These are phyloP conservation scores for Musa beccarii DNA, from an alignment of 176 grass and related monocot genomes.

Conservation along the genomic window DNA sequence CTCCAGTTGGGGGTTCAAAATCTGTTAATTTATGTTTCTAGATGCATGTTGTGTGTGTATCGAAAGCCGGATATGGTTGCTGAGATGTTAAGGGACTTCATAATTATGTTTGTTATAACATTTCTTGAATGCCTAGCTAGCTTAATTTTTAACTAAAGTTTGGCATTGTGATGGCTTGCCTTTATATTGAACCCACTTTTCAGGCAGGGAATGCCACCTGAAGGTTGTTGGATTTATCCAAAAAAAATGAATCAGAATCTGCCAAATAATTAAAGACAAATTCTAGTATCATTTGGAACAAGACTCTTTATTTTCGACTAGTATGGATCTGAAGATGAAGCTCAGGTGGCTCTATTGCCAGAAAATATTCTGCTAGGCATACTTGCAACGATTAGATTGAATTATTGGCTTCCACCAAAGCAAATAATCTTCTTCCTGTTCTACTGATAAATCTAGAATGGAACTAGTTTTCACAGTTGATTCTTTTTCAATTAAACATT, in stretches of 20 bases:
- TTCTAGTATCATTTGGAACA: too few species aligned
- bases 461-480: background rate
- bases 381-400: background rate
- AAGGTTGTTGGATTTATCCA: too few species aligned
- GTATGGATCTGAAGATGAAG: too few species aligned
- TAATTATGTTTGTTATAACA: background rate
- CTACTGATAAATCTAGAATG: background rate
- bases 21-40: background rate
- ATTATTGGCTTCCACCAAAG: background rate
- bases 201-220: too few species aligned
- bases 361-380: too few species aligned
- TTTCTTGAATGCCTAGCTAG: background rate
- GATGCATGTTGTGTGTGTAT: too few species aligned
- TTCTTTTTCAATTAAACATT: background rate
- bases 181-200: too few species aligned
- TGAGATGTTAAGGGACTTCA: background rate
- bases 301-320: too few species aligned
- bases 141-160: background rate
- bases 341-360: too few species aligned
- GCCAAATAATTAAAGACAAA: too few species aligned
- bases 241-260: too few species aligned
- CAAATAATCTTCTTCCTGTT: background rate
- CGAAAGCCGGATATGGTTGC: background rate
- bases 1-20: background rate
- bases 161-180: background rate